Conservation (phyloP, 1,139 yeast species). For the Nakaseomyces nivariensis region DNA sequence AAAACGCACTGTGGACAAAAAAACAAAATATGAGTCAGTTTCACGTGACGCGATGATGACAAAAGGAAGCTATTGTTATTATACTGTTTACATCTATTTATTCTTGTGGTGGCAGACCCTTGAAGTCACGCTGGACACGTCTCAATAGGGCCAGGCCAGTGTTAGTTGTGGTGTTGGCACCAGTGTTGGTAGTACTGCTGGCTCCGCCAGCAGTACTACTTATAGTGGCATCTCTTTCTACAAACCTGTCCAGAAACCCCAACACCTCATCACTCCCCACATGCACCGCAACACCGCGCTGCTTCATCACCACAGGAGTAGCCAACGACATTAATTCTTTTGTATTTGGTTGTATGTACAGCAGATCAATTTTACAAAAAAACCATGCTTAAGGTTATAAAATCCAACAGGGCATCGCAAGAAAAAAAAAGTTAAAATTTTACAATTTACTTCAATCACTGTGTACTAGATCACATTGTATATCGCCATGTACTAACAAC, state of each 20-base stretch:
- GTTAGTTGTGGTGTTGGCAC: conserved; percentile 8
- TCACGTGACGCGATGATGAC: too few relatives aligned
- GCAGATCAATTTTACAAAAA: too few relatives aligned
- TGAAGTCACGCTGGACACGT: conserved; percentile 59
- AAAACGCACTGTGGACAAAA: too few relatives aligned
- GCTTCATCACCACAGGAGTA: conserved; percentile 39
- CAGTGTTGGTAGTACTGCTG: background rate
- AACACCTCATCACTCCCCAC: conserved; percentile 37
- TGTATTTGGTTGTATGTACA: background rate
- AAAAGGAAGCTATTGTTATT: too few relatives aligned
- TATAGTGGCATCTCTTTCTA: conserved; percentile 12
- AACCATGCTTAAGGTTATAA: too few relatives aligned
- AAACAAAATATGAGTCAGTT: too few relatives aligned
- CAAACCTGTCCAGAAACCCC: conserved; percentile 36
- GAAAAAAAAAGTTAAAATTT: too few relatives aligned
- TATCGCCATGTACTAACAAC: too few relatives aligned
- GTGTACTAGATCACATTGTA: too few relatives aligned
- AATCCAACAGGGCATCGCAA: background rate
- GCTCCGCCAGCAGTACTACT: conserved; percentile 5
- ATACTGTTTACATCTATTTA: background rate
- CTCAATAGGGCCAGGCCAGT: conserved; percentile 44
- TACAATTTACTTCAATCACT: too few relatives aligned
- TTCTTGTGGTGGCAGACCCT: conserved; percentile 56
- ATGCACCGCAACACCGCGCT: conserved; percentile 24
- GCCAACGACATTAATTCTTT: conserved; percentile 28